Evolutionary conservation across 2,329 filamentous ascomycete genomes (phyloP).

Genomic region (Drechslerella dactyloides): DNA sequence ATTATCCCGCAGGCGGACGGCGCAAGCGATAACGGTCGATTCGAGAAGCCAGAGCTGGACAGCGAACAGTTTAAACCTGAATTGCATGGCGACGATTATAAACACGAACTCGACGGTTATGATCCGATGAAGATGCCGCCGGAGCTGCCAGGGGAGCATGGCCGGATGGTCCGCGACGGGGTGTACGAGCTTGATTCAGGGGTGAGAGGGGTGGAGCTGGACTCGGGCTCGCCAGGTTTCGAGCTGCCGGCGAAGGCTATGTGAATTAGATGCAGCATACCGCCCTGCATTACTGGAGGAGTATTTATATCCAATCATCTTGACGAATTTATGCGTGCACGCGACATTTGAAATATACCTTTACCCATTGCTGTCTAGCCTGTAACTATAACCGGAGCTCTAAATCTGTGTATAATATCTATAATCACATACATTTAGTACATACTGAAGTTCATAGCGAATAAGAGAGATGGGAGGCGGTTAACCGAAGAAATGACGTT

Average conservation of each 20-base stretch:
- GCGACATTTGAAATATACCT: not conserved
- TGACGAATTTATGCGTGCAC: too few relatives aligned
- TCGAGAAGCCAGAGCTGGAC: conserved; percentile 44
- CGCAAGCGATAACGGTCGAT: not conserved
- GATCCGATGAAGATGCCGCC: conserved; percentile 2
- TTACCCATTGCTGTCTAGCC: too few relatives aligned
- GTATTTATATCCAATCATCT: not conserved
- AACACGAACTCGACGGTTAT: not conserved
- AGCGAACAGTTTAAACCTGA: not conserved
- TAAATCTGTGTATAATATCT: too few relatives aligned
- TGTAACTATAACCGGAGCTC: too few relatives aligned
- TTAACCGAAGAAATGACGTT: too few relatives aligned
- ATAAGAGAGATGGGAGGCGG: too few relatives aligned
- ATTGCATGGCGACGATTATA: not conserved
- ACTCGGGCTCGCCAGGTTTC: not conserved
- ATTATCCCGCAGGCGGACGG: conserved; percentile 15
- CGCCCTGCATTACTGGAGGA: not conserved
- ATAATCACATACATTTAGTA: too few relatives aligned
- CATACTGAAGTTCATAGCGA: too few relatives aligned
- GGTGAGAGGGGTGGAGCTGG: conserved; percentile 5
- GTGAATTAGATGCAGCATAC: not conserved
- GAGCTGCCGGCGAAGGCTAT: conserved; percentile 15
- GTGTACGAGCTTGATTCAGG: conserved; percentile 33
- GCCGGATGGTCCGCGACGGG: not conserved
- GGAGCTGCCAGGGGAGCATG: conserved; percentile 22